Evolutionary conservation across 805 yeast species (phyloP), one percentile per base, ranked within the genome.

Genomic region (Candida adriatica): DNA sequence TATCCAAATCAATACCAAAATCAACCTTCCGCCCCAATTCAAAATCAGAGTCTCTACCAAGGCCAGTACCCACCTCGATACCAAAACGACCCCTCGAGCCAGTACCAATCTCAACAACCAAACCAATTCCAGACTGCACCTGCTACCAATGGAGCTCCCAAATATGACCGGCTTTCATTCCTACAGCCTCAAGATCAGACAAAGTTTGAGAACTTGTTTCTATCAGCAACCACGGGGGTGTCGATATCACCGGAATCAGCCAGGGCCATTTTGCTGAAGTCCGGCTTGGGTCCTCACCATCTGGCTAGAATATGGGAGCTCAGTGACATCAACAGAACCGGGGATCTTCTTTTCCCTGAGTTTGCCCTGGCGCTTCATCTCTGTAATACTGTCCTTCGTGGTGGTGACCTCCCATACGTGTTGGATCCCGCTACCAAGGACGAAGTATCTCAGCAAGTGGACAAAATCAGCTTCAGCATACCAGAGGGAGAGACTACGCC

Each of bases 301-400:
- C 64, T 90, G 46, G 92, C 94, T 3, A 84, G 80, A 44, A 79
- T 90, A 37, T 90, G 97, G 97, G 77, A 81, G 16, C 64, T 90
- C 39, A 72, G 94, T 13, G 97, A 90, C 52, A 82, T 94, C 2
- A 82, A 79, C 46, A 80, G 74, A 48, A 77, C 92, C 10, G 97
- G 97, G 2, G 70, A 75, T 33, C 68, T 90, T 35, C 59, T 90
- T 43, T 90, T 88, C 51, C 97, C 97, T 1, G 96, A 90, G 55
- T 90, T 90, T 64, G 94, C 94, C 11, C 65, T 90, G 43, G 94
- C 96, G 13, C 73, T 90, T 65, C 90, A 87, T 56, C 66, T 90
- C 41, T 86, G 95, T 54, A 81, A 84, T 45, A 57, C 74, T 48
- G 79, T 79, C 0, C 64, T 84, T 42, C 75, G 75, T 48, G 95